Percentiles rank a stretch among this genome's conserved stretches.
These are phyloP conservation scores for Penicillium coprophilum DNA, from an alignment of 495 filamentous ascomycete species.

Conservation along the genomic window DNA sequence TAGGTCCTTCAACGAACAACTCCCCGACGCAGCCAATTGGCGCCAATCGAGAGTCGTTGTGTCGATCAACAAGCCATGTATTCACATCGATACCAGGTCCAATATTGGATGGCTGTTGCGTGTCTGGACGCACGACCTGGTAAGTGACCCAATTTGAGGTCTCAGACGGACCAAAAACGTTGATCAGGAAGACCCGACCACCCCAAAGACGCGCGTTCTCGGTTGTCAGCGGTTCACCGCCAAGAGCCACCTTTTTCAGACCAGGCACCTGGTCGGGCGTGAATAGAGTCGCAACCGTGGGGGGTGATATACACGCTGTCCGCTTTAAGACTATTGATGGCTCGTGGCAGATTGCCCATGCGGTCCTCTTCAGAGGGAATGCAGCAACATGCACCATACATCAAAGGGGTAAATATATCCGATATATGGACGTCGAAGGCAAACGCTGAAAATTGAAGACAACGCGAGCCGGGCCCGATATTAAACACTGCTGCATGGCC, in stretches of 20 bases:
- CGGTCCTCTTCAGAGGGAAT: slow-evolving; percentile 24
- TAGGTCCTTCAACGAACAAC: slow-evolving; percentile 43
- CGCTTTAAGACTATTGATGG: not conserved
- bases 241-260: not conserved
- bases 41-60: not conserved
- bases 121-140: no score
- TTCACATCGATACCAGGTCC: not conserved
- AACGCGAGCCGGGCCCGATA: slow-evolving; percentile 18
- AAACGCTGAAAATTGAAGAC: slow-evolving; percentile 45
- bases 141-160: not conserved
- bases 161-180: slow-evolving; percentile 29
- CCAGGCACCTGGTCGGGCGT: not conserved
- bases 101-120: not conserved
- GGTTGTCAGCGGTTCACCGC: not conserved
- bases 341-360: not conserved
- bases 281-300: not conserved
- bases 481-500: not conserved
- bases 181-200: slow-evolving; percentile 8
- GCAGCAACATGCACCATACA: slow-evolving; percentile 42
- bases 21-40: slow-evolving; percentile 32
- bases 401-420: slow-evolving; percentile 41
- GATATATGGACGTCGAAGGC: slow-evolving; percentile 43
- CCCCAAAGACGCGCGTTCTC: slow-evolving; percentile 6
- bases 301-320: not conserved
- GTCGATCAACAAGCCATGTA: no score